Conservation (phyloP, 148 eudicot genomes). For the Camellia japonica region DNA sequence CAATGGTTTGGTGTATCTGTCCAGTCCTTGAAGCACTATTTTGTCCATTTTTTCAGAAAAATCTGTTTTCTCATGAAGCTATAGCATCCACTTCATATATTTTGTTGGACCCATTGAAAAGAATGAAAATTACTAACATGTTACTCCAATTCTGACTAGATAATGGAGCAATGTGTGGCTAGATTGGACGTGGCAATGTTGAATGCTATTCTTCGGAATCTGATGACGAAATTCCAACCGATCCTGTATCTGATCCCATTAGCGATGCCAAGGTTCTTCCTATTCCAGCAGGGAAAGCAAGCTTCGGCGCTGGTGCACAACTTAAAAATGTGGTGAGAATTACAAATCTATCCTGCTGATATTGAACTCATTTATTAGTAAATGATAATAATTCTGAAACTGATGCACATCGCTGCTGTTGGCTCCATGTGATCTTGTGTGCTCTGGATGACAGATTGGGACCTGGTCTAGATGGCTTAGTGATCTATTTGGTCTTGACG, state of each 20-base stretch:
- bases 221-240: slow-evolving; percentile 83
- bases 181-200: slow-evolving; percentile 97
- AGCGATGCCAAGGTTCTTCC: slow-evolving; percentile 82
- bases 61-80: background rate
- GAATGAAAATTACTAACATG: background rate
- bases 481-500: slow-evolving; percentile 82
- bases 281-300: slow-evolving; percentile 79
- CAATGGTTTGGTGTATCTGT: background rate
- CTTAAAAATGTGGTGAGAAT: slow-evolving; percentile 82
- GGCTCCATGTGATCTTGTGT: background rate
- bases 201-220: slow-evolving; percentile 95
- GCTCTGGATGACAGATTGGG: slow-evolving; percentile 63
- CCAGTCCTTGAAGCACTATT: background rate
- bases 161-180: slow-evolving; percentile 93
- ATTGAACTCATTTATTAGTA: background rate
- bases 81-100: background rate
- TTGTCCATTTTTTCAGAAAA: background rate
- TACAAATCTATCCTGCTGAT: background rate
- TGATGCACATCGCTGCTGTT: background rate
- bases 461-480: slow-evolving; percentile 93
- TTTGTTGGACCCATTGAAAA: background rate
- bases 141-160: slow-evolving; percentile 34
- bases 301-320: slow-evolving; percentile 95
- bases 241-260: slow-evolving; percentile 95
- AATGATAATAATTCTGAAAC: background rate